phyloP scores from a whole-genome alignment of 805 yeast species.

The Candida ponderosae region DNA sequence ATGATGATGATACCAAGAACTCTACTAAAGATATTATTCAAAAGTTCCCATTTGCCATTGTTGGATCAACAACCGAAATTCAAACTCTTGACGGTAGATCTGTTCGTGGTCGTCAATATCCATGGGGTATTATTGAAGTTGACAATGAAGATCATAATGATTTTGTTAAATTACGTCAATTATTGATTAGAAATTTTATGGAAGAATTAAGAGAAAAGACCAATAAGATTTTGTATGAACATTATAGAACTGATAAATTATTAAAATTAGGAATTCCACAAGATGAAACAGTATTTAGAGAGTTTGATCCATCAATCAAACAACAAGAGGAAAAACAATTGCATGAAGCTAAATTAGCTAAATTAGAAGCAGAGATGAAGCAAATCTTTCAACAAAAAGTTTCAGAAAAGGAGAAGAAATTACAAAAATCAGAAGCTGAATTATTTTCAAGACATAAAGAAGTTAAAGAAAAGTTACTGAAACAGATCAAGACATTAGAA shows the following conservation, averaged over 20 bases:
- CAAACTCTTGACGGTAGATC: constrained; percentile 63
- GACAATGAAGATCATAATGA: constrained; percentile 93
- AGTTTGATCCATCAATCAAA: constrained; percentile 85
- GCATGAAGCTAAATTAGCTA: constrained; percentile 89
- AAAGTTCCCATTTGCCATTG: constrained; percentile 85
- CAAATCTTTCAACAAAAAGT: constrained; percentile 94
- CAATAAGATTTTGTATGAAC: constrained; percentile 68
- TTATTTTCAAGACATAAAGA: constrained; percentile 92
- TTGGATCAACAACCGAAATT: constrained; percentile 77
- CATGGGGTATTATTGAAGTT: constrained; percentile 96
- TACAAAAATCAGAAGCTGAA: constrained; percentile 95
- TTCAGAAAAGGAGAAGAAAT: constrained; percentile 91
- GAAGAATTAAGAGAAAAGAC: constrained; percentile 92
- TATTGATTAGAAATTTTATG: constrained; percentile 81
- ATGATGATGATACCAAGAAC: constrained; percentile 74
- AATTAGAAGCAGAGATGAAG: constrained; percentile 96
- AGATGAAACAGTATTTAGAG: constrained; percentile 88
- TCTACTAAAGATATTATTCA: constrained; percentile 61
- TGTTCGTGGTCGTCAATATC: constrained; percentile 89
- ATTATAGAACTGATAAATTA: constrained; percentile 82
- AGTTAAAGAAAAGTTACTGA: constrained; percentile 88
- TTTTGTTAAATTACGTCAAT: constrained; percentile 80
- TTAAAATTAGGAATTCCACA: constrained; percentile 79
- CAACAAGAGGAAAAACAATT: constrained; percentile 90
- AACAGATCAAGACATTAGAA: constrained; percentile 84